Percentiles rank a stretch among this genome's conserved stretches.
Conservation (phyloP, 2,329 filamentous ascomycete species). For the Paramyrothecium roridum region DNA sequence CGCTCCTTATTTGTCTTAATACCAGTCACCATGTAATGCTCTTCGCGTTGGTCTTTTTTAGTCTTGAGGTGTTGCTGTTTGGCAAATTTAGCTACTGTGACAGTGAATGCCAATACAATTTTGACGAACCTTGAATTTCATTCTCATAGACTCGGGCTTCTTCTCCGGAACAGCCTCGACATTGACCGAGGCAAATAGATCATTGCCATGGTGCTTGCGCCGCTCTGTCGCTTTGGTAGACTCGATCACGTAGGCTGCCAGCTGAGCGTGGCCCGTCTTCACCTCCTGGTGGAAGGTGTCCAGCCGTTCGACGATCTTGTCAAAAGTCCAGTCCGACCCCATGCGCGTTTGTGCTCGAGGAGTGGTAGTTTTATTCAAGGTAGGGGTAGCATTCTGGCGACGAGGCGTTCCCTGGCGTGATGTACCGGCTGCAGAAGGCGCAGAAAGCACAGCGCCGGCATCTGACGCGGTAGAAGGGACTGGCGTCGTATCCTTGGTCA, state of each 20-base stretch:
- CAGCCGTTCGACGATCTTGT: conserved; percentile 39
- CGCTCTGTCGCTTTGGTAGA: conserved; percentile 38
- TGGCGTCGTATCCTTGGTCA: conserved; percentile 1
- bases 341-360: conserved; percentile 17
- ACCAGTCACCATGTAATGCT: conserved; percentile 36
- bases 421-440: conserved; percentile 14
- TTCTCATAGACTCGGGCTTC: conserved; percentile 38
- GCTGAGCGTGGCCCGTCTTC: conserved; percentile 39
- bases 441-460: conserved; percentile 1
- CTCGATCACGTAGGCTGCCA: conserved; percentile 42
- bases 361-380: conserved; percentile 9
- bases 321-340: conserved; percentile 36
- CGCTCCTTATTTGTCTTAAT: conserved; percentile 47
- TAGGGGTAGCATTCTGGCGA: background rate
- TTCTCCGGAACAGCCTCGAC: conserved; percentile 30
- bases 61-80: conserved; percentile 39
- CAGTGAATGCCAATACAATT: background rate
- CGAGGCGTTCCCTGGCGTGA: conserved; percentile 20
- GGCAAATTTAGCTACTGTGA: conserved; percentile 10
- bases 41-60: conserved; percentile 42
- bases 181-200: conserved; percentile 45
- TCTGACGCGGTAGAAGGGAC: conserved; percentile 3
- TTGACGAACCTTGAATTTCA: conserved; percentile 46
- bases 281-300: conserved; percentile 38
- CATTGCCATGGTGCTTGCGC: conserved; percentile 36